Conservation (phyloP, 192 early-diverging fungal genomes). For the Podila horticola region DNA sequence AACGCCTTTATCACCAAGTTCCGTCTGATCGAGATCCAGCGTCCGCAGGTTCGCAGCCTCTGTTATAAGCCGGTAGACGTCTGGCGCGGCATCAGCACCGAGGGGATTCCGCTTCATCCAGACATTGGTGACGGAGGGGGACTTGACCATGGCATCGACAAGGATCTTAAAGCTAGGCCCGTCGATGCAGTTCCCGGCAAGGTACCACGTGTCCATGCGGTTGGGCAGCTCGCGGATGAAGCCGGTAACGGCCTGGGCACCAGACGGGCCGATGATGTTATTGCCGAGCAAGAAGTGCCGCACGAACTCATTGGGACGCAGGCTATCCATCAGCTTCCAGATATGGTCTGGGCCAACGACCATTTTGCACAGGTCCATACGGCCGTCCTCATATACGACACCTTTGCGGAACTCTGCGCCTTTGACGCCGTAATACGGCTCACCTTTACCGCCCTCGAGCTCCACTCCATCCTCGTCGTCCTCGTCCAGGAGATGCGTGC, state of each 20-base stretch:
- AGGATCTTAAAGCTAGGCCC: neutral
- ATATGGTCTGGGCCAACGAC: slow-evolving; percentile 17
- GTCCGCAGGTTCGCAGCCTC: slow-evolving; percentile 10
- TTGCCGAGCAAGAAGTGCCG: neutral
- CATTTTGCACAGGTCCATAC: slow-evolving; percentile 14
- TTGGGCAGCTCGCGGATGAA: neutral
- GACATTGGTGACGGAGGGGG: slow-evolving; percentile 3
- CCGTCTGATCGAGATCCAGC: slow-evolving; percentile 16
- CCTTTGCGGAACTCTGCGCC: slow-evolving; percentile 16
- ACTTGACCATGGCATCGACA: slow-evolving; percentile 6
- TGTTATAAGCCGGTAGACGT: slow-evolving; percentile 5
- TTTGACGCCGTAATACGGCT: slow-evolving; percentile 8
- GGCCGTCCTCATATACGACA: slow-evolving; percentile 4
- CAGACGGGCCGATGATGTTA: slow-evolving; percentile 5
- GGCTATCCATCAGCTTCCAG: slow-evolving; percentile 4
- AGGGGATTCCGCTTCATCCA: slow-evolving; percentile 7
- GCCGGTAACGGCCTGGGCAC: neutral
- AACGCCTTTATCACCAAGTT: slow-evolving; percentile 7
- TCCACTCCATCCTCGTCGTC: slow-evolving; percentile 2
- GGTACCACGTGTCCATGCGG: slow-evolving; percentile 5
- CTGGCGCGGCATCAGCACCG: neutral
- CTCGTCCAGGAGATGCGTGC: slow-evolving; percentile 13
- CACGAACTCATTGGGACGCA: slow-evolving; percentile 3
- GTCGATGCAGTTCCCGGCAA: slow-evolving; percentile 2
- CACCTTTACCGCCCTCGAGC: slow-evolving; percentile 10